These are phyloP conservation scores for Pythium rhizo-oryzae DNA, from an alignment of 352 stramenopile species.

Conservation along the genomic window DNA sequence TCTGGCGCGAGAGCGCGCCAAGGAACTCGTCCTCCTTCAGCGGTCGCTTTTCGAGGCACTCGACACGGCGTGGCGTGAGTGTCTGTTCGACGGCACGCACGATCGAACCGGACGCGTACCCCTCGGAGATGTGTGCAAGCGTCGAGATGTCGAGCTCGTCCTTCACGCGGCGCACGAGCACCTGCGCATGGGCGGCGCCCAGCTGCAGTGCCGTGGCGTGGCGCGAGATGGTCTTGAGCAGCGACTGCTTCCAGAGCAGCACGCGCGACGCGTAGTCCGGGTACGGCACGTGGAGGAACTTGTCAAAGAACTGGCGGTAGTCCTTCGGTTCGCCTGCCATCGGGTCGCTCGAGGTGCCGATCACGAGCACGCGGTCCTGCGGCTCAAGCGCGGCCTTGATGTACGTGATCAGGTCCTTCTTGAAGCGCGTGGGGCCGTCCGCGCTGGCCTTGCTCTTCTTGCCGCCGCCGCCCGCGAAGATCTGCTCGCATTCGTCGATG, in stretches of 20 bases:
- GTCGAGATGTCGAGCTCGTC: constrained; percentile 86
- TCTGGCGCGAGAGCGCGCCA: constrained; percentile 63
- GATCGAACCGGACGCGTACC: constrained; percentile 90
- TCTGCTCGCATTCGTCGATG: constrained; percentile 93
- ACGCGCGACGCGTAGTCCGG: constrained; percentile 91
- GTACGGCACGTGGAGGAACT: constrained; percentile 92
- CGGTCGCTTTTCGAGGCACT: constrained; percentile 78
- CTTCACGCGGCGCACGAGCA: constrained; percentile 29
- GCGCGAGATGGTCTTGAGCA: constrained; percentile 54
- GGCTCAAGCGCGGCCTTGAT: constrained; percentile 88
- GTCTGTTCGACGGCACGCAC: constrained; percentile 72
- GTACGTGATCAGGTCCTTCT: constrained; percentile 94
- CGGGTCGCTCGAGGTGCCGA: constrained; percentile 89
- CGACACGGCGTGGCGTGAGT: constrained; percentile 74
- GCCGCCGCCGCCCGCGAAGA: constrained; percentile 70
- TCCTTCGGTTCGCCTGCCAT: constrained; percentile 85
- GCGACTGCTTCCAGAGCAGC: constrained; percentile 87
- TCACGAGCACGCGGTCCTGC: constrained; percentile 91
- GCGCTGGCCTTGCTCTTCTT: constrained; percentile 84
- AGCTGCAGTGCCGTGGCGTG: constrained; percentile 39
- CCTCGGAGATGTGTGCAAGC: constrained; percentile 90
- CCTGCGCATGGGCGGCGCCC: neutral
- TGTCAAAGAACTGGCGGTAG: constrained; percentile 92
- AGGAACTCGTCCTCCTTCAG: constrained; percentile 91
- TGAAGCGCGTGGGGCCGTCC: constrained; percentile 86